Evolutionary conservation across 169 alveolate species (phyloP).

Genomic region (Plasmodium relictum): DNA sequence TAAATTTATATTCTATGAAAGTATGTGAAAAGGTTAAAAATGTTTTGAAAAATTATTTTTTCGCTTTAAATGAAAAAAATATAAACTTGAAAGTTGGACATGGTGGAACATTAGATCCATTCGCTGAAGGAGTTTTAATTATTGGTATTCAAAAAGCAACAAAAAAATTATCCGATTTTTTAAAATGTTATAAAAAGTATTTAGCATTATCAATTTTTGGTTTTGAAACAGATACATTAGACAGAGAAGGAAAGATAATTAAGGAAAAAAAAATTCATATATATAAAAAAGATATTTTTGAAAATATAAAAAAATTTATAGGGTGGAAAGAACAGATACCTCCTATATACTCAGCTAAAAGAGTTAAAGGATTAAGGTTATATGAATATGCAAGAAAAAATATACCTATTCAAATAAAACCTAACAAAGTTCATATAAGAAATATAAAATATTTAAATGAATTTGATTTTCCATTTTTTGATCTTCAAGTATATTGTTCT

Average conservation of each 20-base stretch:
- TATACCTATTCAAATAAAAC: conserved; percentile 65
- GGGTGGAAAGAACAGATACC: conserved; percentile 26
- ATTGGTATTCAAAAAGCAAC: conserved; percentile 85
- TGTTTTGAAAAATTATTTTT: conserved; percentile 19
- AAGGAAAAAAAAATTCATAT: conserved; percentile 28
- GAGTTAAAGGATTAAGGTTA: conserved; percentile 79
- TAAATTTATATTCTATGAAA: conserved; percentile 36
- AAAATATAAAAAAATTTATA: conserved; percentile 8
- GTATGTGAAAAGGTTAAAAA: conserved; percentile 48
- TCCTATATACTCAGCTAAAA: conserved; percentile 76
- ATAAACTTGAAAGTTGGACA: conserved; percentile 85
- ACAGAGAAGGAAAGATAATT: conserved; percentile 48
- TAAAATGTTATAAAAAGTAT: conserved; percentile 82
- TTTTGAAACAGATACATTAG: conserved; percentile 84
- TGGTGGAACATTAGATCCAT: conserved; percentile 86
- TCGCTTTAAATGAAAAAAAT: conserved; percentile 1
- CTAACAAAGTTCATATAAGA: conserved; percentile 39
- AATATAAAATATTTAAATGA: neutral
- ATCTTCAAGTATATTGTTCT: conserved; percentile 79
- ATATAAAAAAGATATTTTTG: neutral
- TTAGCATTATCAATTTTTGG: conserved; percentile 81
- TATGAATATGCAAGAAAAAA: conserved; percentile 80
- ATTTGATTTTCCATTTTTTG: conserved; percentile 80
- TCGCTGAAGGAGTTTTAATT: conserved; percentile 85
- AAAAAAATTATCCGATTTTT: conserved; percentile 75